phyloP scores from a whole-genome alignment of 805 yeast species.

The Lipomyces mesembrius region DNA sequence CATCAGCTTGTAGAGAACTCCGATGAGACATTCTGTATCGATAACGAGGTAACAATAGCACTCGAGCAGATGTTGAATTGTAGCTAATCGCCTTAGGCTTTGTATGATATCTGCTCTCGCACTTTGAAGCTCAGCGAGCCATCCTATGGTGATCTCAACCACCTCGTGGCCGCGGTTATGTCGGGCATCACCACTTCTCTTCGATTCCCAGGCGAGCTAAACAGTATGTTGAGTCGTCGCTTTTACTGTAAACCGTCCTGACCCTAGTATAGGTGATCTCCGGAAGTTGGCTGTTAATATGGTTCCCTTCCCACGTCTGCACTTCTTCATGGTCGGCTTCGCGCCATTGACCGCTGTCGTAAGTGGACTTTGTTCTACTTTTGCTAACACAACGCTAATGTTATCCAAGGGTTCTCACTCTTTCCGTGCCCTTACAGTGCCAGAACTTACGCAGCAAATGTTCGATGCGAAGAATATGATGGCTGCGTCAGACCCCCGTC shows the following conservation, averaged over 20 bases:
- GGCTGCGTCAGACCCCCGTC: slow-evolving; percentile 95
- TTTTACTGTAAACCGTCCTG: not conserved
- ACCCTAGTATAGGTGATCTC: slow-evolving; percentile 62
- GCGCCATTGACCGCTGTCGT: slow-evolving; percentile 79
- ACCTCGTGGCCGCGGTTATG: slow-evolving; percentile 88
- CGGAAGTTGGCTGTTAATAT: slow-evolving; percentile 92
- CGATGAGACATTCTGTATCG: slow-evolving; percentile 94
- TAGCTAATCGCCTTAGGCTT: slow-evolving; percentile 51
- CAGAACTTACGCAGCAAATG: slow-evolving; percentile 94
- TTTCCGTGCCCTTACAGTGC: slow-evolving; percentile 84
- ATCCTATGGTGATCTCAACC: slow-evolving; percentile 77
- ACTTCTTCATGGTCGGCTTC: slow-evolving; percentile 93
- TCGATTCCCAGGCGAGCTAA: slow-evolving; percentile 94
- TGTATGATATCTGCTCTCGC: slow-evolving; percentile 85
- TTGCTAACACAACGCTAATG: not conserved
- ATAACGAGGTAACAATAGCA: slow-evolving; percentile 62
- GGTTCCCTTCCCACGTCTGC: slow-evolving; percentile 95
- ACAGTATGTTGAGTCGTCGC: slow-evolving; percentile 44
- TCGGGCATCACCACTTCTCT: slow-evolving; percentile 94
- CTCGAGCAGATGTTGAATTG: not conserved
- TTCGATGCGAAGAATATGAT: slow-evolving; percentile 91
- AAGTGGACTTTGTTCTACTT: slow-evolving; percentile 38
- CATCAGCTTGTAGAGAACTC: slow-evolving; percentile 91
- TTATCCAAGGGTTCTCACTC: slow-evolving; percentile 63
- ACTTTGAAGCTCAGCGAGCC: slow-evolving; percentile 83